Conservation (phyloP, 2,329 filamentous ascomycete species). For the Trichoderma asperellum region DNA sequence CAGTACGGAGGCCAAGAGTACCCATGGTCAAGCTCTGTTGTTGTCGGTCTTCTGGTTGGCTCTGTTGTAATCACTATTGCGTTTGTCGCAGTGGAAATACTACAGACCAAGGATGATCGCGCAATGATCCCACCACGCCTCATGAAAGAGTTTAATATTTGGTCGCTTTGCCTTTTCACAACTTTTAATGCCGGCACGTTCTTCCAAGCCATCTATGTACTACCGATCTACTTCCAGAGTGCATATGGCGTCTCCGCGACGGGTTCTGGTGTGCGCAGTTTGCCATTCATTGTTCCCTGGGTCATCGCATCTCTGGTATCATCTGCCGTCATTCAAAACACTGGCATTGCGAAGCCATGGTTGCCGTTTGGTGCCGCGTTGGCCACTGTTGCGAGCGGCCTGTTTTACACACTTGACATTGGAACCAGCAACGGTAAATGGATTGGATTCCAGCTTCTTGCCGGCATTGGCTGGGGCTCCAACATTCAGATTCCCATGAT, state of each 20-base stretch:
- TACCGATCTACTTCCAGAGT: conserved; percentile 58
- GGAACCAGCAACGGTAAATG: conserved; percentile 32
- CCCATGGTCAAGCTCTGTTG: conserved; percentile 32
- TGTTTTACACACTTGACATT: conserved; percentile 47
- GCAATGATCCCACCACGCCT: conserved; percentile 48
- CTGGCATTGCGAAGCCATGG: conserved; percentile 51
- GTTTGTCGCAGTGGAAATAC: conserved; percentile 43
- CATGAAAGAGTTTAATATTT: conserved; percentile 38
- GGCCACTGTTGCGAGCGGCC: conserved; percentile 44
- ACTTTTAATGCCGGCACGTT: background rate
- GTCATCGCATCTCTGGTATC: conserved; percentile 37
- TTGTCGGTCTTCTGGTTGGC: conserved; percentile 45
- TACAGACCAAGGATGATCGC: conserved; percentile 37
- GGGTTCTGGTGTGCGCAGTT: conserved; percentile 36
- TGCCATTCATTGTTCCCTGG: conserved; percentile 39
- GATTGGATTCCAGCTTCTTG: conserved; percentile 45
- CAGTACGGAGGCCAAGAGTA: conserved; percentile 48
- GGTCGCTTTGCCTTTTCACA: background rate
- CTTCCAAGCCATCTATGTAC: conserved; percentile 43
- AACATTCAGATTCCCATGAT: conserved; percentile 30
- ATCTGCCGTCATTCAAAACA: conserved; percentile 34
- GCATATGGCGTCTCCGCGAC: conserved; percentile 43
- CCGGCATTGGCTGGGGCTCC: conserved; percentile 49
- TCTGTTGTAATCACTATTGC: conserved; percentile 37
- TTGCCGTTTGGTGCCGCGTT: conserved; percentile 43